Evolutionary conservation across 768 basidiomycete genomes (phyloP).

Genomic region (Amanita pseudoporphyria): DNA sequence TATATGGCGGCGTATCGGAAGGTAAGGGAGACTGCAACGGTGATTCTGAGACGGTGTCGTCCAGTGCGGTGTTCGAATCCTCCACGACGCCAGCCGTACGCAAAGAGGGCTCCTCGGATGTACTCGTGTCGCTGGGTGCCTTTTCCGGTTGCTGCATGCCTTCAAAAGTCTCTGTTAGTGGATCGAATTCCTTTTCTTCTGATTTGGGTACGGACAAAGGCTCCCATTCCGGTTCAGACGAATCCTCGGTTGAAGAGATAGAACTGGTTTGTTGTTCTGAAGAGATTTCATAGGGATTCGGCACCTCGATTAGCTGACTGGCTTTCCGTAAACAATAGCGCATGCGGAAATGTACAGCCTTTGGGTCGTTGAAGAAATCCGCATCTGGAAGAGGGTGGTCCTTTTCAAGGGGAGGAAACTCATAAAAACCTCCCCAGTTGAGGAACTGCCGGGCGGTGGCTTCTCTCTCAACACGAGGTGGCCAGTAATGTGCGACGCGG

Average conservation of each 20-base stretch:
- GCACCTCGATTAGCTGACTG: slow-evolving; percentile 11
- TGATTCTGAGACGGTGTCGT: too few species aligned
- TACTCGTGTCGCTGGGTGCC: neutral
- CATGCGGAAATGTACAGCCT: slow-evolving; percentile 20
- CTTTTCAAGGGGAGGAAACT: slow-evolving; percentile 19
- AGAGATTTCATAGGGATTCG: slow-evolving; percentile 19
- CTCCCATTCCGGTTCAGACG: slow-evolving; percentile 10
- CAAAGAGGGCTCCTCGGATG: neutral
- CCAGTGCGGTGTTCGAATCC: neutral
- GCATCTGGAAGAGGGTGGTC: slow-evolving; percentile 13
- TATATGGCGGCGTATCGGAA: neutral
- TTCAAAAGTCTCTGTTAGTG: neutral
- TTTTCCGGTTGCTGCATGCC: neutral
- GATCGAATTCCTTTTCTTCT: slow-evolving; percentile 5
- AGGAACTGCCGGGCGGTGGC: slow-evolving; percentile 10
- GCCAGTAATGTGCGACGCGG: neutral
- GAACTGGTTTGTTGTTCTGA: slow-evolving; percentile 8
- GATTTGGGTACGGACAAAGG: slow-evolving; percentile 12
- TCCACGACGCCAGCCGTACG: neutral
- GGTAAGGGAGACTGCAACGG: neutral
- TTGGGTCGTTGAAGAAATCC: slow-evolving; percentile 15
- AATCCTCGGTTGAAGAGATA: slow-evolving; percentile 4
- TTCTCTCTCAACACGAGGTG: neutral
- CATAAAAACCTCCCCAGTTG: slow-evolving; percentile 29
- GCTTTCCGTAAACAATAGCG: slow-evolving; percentile 19